Conservation (phyloP, 495 filamentous ascomycete genomes). For the Penicillium bovifimosum region DNA sequence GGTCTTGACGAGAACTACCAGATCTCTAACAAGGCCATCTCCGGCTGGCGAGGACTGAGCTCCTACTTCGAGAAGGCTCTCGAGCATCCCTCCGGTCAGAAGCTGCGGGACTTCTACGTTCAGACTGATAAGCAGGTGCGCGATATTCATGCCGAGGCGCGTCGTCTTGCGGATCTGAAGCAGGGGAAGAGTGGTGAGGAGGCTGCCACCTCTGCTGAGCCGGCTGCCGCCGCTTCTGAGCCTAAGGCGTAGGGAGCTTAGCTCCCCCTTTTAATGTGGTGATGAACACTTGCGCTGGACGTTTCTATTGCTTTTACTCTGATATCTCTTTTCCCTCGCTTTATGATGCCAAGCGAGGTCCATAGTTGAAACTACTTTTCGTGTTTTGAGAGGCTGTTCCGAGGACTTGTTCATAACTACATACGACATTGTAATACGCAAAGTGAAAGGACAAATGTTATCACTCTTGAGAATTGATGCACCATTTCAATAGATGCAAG, state of each 20-base stretch:
- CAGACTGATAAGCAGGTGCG: slow-evolving; percentile 76
- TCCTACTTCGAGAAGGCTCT: slow-evolving; percentile 91
- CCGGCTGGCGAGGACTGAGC: slow-evolving; percentile 59
- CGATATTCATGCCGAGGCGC: slow-evolving; percentile 88
- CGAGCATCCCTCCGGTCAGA: slow-evolving; percentile 77
- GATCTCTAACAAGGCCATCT: slow-evolving; percentile 59
- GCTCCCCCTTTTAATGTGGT: slow-evolving; percentile 3
- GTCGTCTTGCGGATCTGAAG: slow-evolving; percentile 82
- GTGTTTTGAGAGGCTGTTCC: neutral
- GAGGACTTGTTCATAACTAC: neutral
- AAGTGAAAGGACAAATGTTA: neutral
- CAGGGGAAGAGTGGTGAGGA: slow-evolving; percentile 53
- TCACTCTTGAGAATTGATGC: neutral
- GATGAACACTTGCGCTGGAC: neutral
- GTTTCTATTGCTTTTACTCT: neutral
- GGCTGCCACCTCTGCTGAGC: slow-evolving; percentile 21
- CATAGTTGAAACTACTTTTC: slow-evolving; percentile 1
- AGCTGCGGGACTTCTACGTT: slow-evolving; percentile 79
- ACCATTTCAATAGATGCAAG: neutral
- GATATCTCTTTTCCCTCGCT: neutral
- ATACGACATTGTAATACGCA: neutral
- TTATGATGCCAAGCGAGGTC: slow-evolving; percentile 4
- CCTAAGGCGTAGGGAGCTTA: slow-evolving; percentile 21
- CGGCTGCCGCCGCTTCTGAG: slow-evolving; percentile 16
- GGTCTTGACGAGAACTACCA: slow-evolving; percentile 71